Evolutionary conservation across 2,329 filamentous ascomycete genomes (phyloP), one percentile per base, ranked within the genome.

Genomic region (Corinectria fuckeliana): DNA sequence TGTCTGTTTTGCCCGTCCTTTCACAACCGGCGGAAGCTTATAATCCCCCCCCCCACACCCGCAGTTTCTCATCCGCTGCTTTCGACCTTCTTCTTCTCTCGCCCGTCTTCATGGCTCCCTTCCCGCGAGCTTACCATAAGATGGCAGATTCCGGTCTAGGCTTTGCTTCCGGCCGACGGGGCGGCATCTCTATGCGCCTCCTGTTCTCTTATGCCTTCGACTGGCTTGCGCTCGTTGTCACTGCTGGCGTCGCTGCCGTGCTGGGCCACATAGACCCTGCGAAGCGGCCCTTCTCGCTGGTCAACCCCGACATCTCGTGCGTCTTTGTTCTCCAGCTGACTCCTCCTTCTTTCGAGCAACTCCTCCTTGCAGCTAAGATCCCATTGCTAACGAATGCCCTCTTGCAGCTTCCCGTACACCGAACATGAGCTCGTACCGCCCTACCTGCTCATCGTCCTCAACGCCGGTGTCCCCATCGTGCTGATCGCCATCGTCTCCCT

Each of bases 251-350:
- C 23, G 88, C 84, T 55, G 83, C 77, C 50, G 82, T 81, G n/a
- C 83, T 91, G 68, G 84, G 84, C 51, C 79, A 75, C 49, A 78
- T 88, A 52, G 78, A 82, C 16, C 90, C 90, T 3, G 89, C 87
- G 69, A 86, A 87, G 68, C 83, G 88, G 38, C 87, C 89, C 0
- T 94, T 95, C 75, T 89, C 87, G 16, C 83, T 92, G 13, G 70
- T 75, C 32, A 88, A 97, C 70, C 86, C 88, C 20, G 85, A 86
- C 61, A 96, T 97, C 70, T 91, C 91, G 84, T 87, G 75, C 58
- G 82, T 76, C 18, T 28, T 18, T 20, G 18, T 36, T 38, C 14
- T 18, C 25, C 25, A 5, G 13, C n/a, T 11, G n/a, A 4, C 28
- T 14, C 48, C 28, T 11, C 18, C 20, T 3, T 34, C 3, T 18